Base-by-base conservation (phyloP, 1,139 yeast genomes). In the Protomyces inundatus region DNA sequence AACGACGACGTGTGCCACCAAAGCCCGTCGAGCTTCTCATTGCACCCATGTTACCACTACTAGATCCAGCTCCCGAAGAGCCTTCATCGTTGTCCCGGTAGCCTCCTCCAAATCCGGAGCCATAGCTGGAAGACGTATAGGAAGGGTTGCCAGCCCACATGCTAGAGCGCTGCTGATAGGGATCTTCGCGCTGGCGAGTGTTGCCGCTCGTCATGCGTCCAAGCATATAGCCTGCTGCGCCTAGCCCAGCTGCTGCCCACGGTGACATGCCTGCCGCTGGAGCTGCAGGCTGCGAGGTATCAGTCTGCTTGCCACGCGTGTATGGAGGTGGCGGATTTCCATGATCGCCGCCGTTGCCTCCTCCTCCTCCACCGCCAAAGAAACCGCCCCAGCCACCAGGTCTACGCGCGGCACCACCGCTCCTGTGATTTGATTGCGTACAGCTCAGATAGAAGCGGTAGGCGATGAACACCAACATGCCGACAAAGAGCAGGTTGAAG, bases 151-250 rank as follows among this genome's bases (percentile, higher is more conserved):
- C 42, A 6, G 30, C 48, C 48, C 48, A 42, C 12, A 10, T 16
- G 10, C 32, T 42, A 1, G 48, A 9, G 23, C 48, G 48, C 16
- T 10, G 12, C 16, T 10, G 12, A 39, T 39, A 39, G 42, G 16
- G 16, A 6, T 42, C 48, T 9, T 42, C 48, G 7, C 48, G 23
- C 48, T 42, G 33, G 12, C 10, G n/a, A 10, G 10, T 16, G 48
- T 42, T 42, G 48, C 48, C 48, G 32, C 48, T 42, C 30, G 48
- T 42, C 48, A 42, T n/a, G 48, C 48, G 48, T 14, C 48, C 48
- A 42, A 42, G 48, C 48, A 42, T 42, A 9, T 42, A 42, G 5
- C 48, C 48, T n/a, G 48, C 48, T 4, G 48, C 48, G 2, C 48
- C 48, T 3, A 42, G 32, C 9, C 48, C 48, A n/a, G 48, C 48